Evolutionary conservation across 331 rosid species (phyloP), one percentile per base, ranked within the genome.

Genomic region (Quercus phellos): DNA sequence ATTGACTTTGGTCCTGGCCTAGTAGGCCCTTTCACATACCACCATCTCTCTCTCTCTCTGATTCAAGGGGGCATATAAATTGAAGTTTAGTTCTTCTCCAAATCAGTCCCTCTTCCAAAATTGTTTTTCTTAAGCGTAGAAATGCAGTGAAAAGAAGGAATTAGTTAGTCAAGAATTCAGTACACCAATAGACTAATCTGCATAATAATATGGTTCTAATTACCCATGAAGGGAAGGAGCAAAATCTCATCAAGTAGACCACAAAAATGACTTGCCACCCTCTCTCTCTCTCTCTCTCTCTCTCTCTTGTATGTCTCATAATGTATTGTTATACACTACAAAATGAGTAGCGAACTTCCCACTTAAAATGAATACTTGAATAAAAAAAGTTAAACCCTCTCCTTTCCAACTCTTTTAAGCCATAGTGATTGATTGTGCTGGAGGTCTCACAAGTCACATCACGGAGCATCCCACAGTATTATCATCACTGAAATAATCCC

Each of bases 401-500:
- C 53, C 53, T 46, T 46, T 56, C 63, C 63, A 21, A 56, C 63
- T 19, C 63, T 10, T 56, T 56, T 3, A 32, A 58, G 64, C 64
- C 64, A 4, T n/a, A 58, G 32, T 26, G 30, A 58, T 21, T 12
- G 64, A 13, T 58, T 13, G 32, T 58, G 1, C 17, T 46, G 53
- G 53, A 12, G 53, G 53, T 46, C 53, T 46, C 53, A 46, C 53
- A 46, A 46, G 26, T 85, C 82, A 85, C 82, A 82, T 85, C 19
- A 85, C 80, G 50, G 27, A 68, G 77, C 89, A 85, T 32, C 86
- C 86, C 70, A 59, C 55, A 30, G 86, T 72, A 70, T 81, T 78
- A 18, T 81, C 85, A 34, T 85, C 89, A 17, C 86, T 83, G 85
- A 83, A 86, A 71, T 83, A 86, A 73, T 86, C 89, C 7, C 87